Evolutionary conservation across 1,284 basidiomycete species (phyloP), one percentile per base, ranked within the genome.

Genomic region (Phellinidium pouzarii): DNA sequence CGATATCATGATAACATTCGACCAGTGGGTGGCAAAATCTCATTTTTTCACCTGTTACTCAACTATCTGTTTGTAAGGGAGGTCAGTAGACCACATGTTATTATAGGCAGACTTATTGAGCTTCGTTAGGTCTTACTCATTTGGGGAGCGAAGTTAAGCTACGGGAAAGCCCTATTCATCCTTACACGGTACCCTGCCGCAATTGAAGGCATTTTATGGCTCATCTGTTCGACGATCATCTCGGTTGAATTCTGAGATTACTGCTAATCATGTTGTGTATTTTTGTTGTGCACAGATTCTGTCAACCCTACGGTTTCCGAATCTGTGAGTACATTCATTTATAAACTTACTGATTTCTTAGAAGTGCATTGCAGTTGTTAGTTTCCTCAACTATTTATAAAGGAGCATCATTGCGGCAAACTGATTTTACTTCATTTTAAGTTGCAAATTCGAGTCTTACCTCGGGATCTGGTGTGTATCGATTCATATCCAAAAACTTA

Each of bases 1-100:
- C 36, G 52, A 54, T 31, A 49, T 54, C 11, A n/a, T 49, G 14
- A 42, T 54, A 8, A 49, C 52, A 4, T 27, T 49, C 8, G 27
- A 44, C 19, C 36, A 48, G 46, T 43, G 36, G 2, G 52, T 54
- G n/a, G 17, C 17, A 9, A n/a, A 26, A n/a, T 41, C 11, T 5
- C 7, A 27, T 1, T 6, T 40, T 6, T 3, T 40, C 37, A n/a
- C n/a, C 5, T n/a, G 25, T 3, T 3, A n/a, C n/a, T 8, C 17
- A 23, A 20, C 7, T 11, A 29, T 36, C 31, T 29, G 29, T 31
- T 31, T 31, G 12, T 31, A 31, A 31, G 29, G 12, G 7, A 31
- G n/a, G n/a, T n/a, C n/a, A n/a, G n/a, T 31, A 7, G 6, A 12
- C 29, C 7, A 31, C 29, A 31, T 5, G 7, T 11, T n/a, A n/a